Base-by-base conservation (phyloP, 148 eudicot genomes). In the Euryodendron excelsum region DNA sequence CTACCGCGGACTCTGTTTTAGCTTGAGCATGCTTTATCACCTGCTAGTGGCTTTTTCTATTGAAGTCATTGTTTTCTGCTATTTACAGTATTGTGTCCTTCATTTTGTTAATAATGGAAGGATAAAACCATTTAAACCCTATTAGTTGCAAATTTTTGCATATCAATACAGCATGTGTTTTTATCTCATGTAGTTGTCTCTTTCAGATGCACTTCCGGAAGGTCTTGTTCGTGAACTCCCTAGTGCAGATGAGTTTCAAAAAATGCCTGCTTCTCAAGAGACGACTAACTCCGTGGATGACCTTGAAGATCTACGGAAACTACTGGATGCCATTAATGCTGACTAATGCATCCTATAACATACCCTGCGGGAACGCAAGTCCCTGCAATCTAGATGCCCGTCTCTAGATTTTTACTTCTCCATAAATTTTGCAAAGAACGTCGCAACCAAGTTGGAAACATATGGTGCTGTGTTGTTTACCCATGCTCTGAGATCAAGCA, bases 221-320 rank as follows among this genome's bases (percentile, higher is more conserved):
- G 98, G 98, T 58, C 82, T 92, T 21, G 87, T 89, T 44, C 93
- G 83, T 41, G 97, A 92, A 86, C 94, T 94, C 25, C 97, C 98
- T 5, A 84, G 58, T 72, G 97, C 98, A 28, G 94, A 94, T 76
- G 86, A 75, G 21, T 88, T 74, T 69, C 72, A 82, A 33, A 81
- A 83, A 28, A 77, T 63, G 27, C 73, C 87, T 68, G 78, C 60
- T 41, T 25, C 79, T 15, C 85, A 85, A 37, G 89, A 88, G 78
- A 74, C 69, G 13, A 77, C 81, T 13, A 79, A 82, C 80, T 17
- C 88, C 21, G 56, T 71, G 31, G 98, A 92, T 83, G 98, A 92
- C 74, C 92, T 94, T 60, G 97, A 92, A 25, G 97, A 94, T 59
- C 90, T 94, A 18, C 80, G 87, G 75, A 88, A 78, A 69, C 97